Evolutionary conservation across 805 yeast species (phyloP), one percentile per base, ranked within the genome.

Genomic region (Nakazawaea ishiwadae): DNA sequence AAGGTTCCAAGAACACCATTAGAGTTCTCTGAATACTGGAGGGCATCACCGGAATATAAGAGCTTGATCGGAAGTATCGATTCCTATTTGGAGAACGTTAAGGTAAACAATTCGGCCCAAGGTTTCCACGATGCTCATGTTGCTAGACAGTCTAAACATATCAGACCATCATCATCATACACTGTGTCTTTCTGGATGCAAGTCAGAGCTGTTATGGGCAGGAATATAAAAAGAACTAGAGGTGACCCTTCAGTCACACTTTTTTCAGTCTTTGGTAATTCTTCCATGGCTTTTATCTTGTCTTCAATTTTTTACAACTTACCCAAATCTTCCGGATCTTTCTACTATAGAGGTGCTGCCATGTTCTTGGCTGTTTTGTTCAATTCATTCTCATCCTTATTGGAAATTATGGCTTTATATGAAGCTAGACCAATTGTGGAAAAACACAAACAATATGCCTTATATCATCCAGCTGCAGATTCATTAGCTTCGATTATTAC

Each of bases 401-500:
- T 71, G 44, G 77, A 72, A 51, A 67, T 72, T 44, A 56, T 67
- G 38, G 45, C 63, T 19, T 54, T 65, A 23, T 73, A 58, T 47
- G 73, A 66, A 44, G 68, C 70, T 24, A 69, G 84, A 52, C 71
- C 76, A 15, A 69, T 79, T 45, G 73, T 77, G 29, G 79, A 74
- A 49, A 79, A 79, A 52, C 85, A 79, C 47, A 71, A 71, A 48
- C 68, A 69, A 20, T 78, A 70, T 49, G 77, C 81, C 1, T 54
- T 79, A 30, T 79, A 79, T 49, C 79, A 72, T 47, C 82, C 84
- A 10, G 63, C 77, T 40, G 81, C 86, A 4, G 81, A 81, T 51
- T 83, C 86, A 0, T 51, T 81, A 32, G 80, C 84, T 0, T 73
- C 80, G 2, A 68, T 80, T 43, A 47, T 79, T n/a, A 68, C 82